phyloP scores from a whole-genome alignment of 257 asterid genomes.

The Linderniella brevidens region DNA sequence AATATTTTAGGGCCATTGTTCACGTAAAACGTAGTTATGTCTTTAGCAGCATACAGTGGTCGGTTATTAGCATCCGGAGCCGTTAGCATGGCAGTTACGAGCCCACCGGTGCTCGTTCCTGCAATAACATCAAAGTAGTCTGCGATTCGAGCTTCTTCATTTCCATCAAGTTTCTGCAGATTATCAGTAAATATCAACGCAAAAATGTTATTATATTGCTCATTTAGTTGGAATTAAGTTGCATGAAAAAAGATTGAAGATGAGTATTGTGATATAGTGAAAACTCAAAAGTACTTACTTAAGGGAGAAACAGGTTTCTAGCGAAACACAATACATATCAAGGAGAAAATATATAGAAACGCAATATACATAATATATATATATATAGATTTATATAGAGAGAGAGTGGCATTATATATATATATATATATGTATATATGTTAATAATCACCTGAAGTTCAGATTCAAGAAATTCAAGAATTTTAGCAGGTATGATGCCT shows the following conservation, averaged over 20 bases:
- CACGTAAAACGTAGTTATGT: slow-evolving; percentile 23
- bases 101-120: slow-evolving; percentile 50
- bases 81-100: slow-evolving; percentile 32
- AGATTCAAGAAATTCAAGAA: slow-evolving; percentile 39
- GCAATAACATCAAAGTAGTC: slow-evolving; percentile 41
- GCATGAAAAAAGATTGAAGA: no score
- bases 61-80: slow-evolving; percentile 28
- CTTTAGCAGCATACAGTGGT: slow-evolving; percentile 40
- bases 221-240: no score
- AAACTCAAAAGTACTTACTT: no score
- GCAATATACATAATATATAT: not conserved
- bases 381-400: not conserved
- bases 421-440: not conserved
- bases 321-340: no score
- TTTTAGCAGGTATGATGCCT: slow-evolving; percentile 46
- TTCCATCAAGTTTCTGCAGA: slow-evolving; percentile 30
- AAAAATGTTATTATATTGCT: no score
- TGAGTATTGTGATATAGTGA: no score
- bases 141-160: slow-evolving; percentile 22
- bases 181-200: no score
- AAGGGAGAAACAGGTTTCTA: no score
- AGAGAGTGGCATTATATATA: no score
- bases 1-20: slow-evolving; percentile 33
- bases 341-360: no score
- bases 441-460: slow-evolving; percentile 28